A percentile compares a stretch with the other conserved stretches of the same genome.
phyloP scores from a whole-genome alignment of 441 rosid genomes.

The Gossypium schwendimanii region DNA sequence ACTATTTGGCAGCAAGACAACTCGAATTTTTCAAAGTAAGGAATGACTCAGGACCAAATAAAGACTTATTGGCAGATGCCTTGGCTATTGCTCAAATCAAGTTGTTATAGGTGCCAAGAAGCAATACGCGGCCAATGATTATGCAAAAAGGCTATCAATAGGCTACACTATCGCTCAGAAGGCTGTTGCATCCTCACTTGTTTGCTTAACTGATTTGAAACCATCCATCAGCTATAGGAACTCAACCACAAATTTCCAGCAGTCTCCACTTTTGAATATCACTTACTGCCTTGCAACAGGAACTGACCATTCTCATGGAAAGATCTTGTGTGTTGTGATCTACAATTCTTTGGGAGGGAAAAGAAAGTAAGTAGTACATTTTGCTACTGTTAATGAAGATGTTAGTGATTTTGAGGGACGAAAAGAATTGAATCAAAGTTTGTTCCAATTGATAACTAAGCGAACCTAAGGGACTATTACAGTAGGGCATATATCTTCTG shows the following conservation, averaged over 20 bases:
- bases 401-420: conserved; percentile 71
- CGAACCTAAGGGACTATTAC: conserved; percentile 53
- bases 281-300: conserved; percentile 91
- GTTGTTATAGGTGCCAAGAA: conserved; percentile 89
- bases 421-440: conserved; percentile 74
- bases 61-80: conserved; percentile 85
- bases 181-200: conserved; percentile 74
- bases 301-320: conserved; percentile 48
- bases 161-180: conserved; percentile 88
- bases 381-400: conserved; percentile 66
- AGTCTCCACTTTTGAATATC: conserved; percentile 96
- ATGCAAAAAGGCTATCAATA: conserved; percentile 79
- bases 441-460: conserved; percentile 58
- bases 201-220: conserved; percentile 51
- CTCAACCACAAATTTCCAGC: conserved; percentile 53
- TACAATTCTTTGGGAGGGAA: conserved; percentile 97
- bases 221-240: conserved; percentile 26
- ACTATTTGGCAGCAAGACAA: conserved; percentile 93
- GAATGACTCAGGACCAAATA: conserved; percentile 56
- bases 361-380: conserved; percentile 69
- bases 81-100: conserved; percentile 90
- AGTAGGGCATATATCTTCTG: conserved; percentile 94
- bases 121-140: conserved; percentile 95
- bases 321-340: conserved; percentile 70
- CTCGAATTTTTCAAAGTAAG: conserved; percentile 80